A percentile compares a stretch with the other conserved stretches of the same genome.
phyloP scores from a whole-genome alignment of 2,329 filamentous ascomycete genomes.

The Keithomyces neogunnii region DNA sequence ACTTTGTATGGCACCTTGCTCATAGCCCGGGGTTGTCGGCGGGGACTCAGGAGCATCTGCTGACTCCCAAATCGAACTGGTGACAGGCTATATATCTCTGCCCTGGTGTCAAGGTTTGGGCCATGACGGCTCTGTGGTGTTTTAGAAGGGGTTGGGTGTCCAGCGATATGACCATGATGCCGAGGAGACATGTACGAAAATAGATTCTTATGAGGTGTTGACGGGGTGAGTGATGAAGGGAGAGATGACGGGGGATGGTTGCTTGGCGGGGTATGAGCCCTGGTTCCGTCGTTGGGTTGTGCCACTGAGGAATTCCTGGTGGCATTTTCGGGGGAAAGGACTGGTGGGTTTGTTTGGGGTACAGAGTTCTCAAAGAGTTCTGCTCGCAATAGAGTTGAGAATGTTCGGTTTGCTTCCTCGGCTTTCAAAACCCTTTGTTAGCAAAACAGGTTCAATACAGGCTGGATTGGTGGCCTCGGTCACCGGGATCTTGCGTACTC shows the following conservation, averaged over 20 bases:
- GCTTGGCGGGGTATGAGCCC: slow-evolving; percentile 74
- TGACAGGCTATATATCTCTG: slow-evolving; percentile 92
- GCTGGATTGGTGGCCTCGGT: slow-evolving; percentile 13
- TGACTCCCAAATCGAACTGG: slow-evolving; percentile 91
- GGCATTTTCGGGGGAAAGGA: slow-evolving; percentile 50
- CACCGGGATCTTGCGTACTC: slow-evolving; percentile 47
- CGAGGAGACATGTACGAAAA: slow-evolving; percentile 82
- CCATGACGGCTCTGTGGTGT: slow-evolving; percentile 84
- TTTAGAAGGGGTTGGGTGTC: slow-evolving; percentile 81
- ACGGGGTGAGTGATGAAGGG: slow-evolving; percentile 75
- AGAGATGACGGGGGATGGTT: slow-evolving; percentile 51
- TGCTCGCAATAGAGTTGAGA: slow-evolving; percentile 75
- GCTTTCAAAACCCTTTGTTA: slow-evolving; percentile 34
- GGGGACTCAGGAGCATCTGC: slow-evolving; percentile 82
- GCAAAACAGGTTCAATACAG: not conserved
- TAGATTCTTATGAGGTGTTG: slow-evolving; percentile 94
- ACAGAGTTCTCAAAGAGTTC: slow-evolving; percentile 90
- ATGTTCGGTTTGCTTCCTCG: slow-evolving; percentile 91
- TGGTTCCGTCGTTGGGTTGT: slow-evolving; percentile 54
- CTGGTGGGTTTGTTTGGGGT: slow-evolving; percentile 65
- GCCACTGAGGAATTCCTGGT: slow-evolving; percentile 41
- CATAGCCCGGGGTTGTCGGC: slow-evolving; percentile 80
- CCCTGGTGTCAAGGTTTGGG: slow-evolving; percentile 78
- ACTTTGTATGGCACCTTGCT: slow-evolving; percentile 98
- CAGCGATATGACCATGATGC: slow-evolving; percentile 59